Base-by-base conservation (phyloP, 2,329 filamentous ascomycete species). In the Plectosphaerella cucumerina region DNA sequence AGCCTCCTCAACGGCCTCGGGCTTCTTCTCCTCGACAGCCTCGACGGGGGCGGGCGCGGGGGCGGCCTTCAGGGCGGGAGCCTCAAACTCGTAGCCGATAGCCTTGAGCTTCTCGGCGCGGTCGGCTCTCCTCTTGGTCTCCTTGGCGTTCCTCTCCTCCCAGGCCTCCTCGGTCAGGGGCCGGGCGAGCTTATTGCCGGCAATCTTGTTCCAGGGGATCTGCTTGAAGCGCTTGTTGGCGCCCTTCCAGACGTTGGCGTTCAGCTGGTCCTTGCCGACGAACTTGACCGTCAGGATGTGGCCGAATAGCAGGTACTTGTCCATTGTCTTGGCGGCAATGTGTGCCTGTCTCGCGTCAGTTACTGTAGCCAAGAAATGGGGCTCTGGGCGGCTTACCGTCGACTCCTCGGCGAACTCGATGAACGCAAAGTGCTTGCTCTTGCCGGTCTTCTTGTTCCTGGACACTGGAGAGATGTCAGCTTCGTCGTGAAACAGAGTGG, bases 241-340 rank as follows among this genome's bases (percentile, higher is more conserved):
- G 35, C 91, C 91, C 73, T 94, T 91, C 83, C 91, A 97, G 49
- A 97, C 75, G 55, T 90, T 80, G 21, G 85, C 79, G 66, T 95
- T 90, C 42, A 96, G 75, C 64, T 92, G 85, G 54, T 89, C 89
- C 51, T 83, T 74, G 4, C 89, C 83, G 4, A 97, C 81, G 21
- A 85, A 75, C 65, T 90, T 89, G 70, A 92, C 93, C 70, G 95
- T 93, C 60, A 99, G 77, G 55, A 97, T 88, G 67, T 97, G 93
- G 6, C 90, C 90, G 68, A 96, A 97, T 64, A 99, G 80, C 37
- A 97, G 83, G 71, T 99, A 99, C 72, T 92, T 95, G 77, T 97
- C 84, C 94, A 99, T 99, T 20, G 94, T 96, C 73, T 91, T 89
- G 47, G 90, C 87, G 26, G 96, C 93, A 60, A 97, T 91, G 62